Base-by-base conservation (phyloP, 2,329 filamentous ascomycete genomes). In the Emydomyces testavorans region DNA sequence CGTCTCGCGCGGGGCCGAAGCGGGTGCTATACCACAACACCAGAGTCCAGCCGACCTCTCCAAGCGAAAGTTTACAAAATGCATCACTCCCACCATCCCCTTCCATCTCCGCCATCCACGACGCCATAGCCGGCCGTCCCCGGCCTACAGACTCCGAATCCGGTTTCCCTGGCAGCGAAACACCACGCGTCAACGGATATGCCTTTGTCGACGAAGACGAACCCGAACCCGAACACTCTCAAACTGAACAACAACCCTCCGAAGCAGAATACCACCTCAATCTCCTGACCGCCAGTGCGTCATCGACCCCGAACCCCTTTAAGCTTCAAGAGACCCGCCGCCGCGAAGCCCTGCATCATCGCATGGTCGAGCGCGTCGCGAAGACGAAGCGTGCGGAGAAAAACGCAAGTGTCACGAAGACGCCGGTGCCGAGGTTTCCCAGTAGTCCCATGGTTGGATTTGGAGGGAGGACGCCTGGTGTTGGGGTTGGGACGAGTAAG, bases 171-270 rank as follows among this genome's bases (percentile, higher is more conserved):
- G 83, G 82, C 13, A 76, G 74, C 50, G 88, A 93, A 64, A 96
- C 90, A 0, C 92, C 90, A 0, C 77, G 86, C 1, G 85, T 96
- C 0, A 94, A 93, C 53, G 92, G 92, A 1, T 98, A 95, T 63
- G 78, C 87, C 0, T 96, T 94, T 65, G 89, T 98, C 29, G 88
- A 94, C 56, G 87, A 93, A 49, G 84, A 72, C 45, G 71, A 72
- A 43, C 56, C 64, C 6, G 68, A 70, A 13, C 56, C 60, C 1
- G 58, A 63, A 6, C 52, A 54, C 15, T 35, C 59, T n/a, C 52
- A 61, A 38, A 66, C 71, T n/a, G 53, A 69, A 52, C 57, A 54
- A 54, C 72, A 83, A 58, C 13, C 24, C 11, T 6, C 20, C 21
- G 67, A 80, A 46, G 68, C 84, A 6, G 56, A 53, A 28, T 62